These are phyloP conservation scores for Sphaerulina vaccinii DNA, from an alignment of 2,329 filamentous ascomycete species.

Conservation along the genomic window DNA sequence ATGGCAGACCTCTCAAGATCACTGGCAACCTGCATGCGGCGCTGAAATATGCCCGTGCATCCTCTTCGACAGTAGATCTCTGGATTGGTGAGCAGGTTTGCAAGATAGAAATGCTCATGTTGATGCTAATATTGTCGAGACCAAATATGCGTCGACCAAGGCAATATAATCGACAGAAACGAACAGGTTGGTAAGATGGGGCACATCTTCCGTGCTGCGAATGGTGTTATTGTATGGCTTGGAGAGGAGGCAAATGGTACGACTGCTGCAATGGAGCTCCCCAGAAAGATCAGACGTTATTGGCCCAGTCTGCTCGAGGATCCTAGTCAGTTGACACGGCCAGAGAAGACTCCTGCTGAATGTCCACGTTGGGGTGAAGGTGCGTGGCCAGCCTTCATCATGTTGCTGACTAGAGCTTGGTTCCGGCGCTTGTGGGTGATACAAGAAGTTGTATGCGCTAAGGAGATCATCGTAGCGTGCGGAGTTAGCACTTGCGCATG, in stretches of 20 bases:
- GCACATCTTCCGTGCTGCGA: constrained; percentile 20
- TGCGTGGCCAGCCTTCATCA: constrained; percentile 21
- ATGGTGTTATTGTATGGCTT: constrained; percentile 24
- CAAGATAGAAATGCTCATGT: neutral
- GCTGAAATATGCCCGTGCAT: constrained; percentile 22
- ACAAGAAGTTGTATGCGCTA: constrained; percentile 22
- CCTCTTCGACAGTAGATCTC: constrained; percentile 14
- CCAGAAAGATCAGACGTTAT: constrained; percentile 17
- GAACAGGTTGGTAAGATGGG: constrained; percentile 23
- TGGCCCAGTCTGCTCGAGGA: constrained; percentile 21
- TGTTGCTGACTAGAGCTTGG: constrained; percentile 20
- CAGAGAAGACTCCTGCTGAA: constrained; percentile 17
- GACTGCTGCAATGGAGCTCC: constrained; percentile 21
- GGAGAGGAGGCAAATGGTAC: constrained; percentile 19
- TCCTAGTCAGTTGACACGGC: constrained; percentile 17
- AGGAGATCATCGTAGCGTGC: constrained; percentile 23
- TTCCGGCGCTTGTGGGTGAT: constrained; percentile 23
- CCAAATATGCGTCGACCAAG: constrained; percentile 25
- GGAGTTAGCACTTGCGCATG: constrained; percentile 18
- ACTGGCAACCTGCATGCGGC: constrained; percentile 22
- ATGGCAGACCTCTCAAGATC: constrained; percentile 18
- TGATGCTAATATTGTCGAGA: constrained; percentile 6
- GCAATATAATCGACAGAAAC: constrained; percentile 17
- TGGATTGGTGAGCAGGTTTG: constrained; percentile 15
- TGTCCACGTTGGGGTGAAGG: constrained; percentile 19